Evolutionary conservation across 2,329 filamentous ascomycete species (phyloP).

Genomic region (Colletotrichum tabaci): DNA sequence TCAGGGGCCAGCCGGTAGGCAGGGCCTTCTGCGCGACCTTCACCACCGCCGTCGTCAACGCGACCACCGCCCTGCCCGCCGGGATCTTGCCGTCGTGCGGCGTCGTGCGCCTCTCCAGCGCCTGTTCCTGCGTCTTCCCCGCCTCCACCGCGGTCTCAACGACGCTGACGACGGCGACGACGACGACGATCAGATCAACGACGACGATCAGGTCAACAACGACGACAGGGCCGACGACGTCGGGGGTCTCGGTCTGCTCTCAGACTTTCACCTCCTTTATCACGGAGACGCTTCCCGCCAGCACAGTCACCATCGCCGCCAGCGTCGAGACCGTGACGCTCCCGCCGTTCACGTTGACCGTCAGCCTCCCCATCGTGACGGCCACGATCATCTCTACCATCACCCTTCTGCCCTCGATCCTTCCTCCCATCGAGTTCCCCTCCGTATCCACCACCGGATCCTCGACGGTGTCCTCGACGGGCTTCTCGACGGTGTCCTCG

Average conservation of each 20-base stretch:
- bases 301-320: neutral
- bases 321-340: neutral
- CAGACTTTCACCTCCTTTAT: neutral
- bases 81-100: neutral
- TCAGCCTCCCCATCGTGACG: neutral
- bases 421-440: too few species aligned
- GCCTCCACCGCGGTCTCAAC: too few species aligned
- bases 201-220: too few species aligned
- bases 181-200: too few species aligned
- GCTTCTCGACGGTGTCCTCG: too few species aligned
- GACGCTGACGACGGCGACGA: too few species aligned
- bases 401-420: neutral
- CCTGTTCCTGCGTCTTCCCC: neutral
- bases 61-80: neutral
- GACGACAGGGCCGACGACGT: too few species aligned
- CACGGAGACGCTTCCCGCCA: neutral
- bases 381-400: neutral
- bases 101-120: neutral
- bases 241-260: neutral
- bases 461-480: too few species aligned
- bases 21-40: constrained; percentile 3
- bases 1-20: neutral
- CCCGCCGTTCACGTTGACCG: neutral
- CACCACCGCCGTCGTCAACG: constrained; percentile 1
- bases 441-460: too few species aligned